A percentile compares a stretch with the other conserved stretches of the same genome.
These are phyloP conservation scores for Chrysoporthe puriensis DNA, from an alignment of 2,329 filamentous ascomycete genomes.

Conservation along the genomic window DNA sequence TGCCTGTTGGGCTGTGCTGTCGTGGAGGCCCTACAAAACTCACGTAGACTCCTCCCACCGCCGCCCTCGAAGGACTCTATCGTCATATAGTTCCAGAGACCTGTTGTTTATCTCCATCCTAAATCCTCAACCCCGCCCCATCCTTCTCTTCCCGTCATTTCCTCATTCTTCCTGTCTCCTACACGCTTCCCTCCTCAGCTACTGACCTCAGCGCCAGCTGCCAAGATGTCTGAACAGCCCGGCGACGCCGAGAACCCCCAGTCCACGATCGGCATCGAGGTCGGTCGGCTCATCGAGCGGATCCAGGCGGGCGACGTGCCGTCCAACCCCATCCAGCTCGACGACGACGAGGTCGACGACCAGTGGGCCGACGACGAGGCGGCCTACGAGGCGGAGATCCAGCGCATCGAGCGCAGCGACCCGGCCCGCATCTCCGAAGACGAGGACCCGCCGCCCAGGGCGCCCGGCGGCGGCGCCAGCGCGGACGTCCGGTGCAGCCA, in stretches of 20 bases:
- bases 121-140: too few species aligned
- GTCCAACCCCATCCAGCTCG: slow-evolving; percentile 14
- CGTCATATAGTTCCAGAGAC: too few species aligned
- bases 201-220: background rate
- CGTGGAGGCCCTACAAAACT: too few species aligned
- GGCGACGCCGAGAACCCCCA: background rate
- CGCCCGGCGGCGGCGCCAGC: background rate
- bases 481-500: slow-evolving; percentile 11
- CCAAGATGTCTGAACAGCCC: background rate
- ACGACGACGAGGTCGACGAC: slow-evolving; percentile 22
- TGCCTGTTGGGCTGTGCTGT: too few species aligned
- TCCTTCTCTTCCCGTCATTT: too few species aligned
- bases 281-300: background rate
- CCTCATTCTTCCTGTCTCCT: too few species aligned
- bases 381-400: slow-evolving; percentile 20
- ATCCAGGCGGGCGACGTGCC: slow-evolving; percentile 2
- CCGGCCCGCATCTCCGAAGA: slow-evolving; percentile 15
- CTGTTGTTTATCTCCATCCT: too few species aligned
- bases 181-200: too few species aligned
- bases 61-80: too few species aligned
- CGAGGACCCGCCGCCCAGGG: background rate
- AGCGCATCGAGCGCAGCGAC: slow-evolving; percentile 17
- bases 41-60: too few species aligned
- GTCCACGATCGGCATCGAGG: background rate
- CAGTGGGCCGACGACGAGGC: slow-evolving; percentile 24